Conservation (phyloP, 192 early-diverging fungal species). For the Backusella westeae region DNA sequence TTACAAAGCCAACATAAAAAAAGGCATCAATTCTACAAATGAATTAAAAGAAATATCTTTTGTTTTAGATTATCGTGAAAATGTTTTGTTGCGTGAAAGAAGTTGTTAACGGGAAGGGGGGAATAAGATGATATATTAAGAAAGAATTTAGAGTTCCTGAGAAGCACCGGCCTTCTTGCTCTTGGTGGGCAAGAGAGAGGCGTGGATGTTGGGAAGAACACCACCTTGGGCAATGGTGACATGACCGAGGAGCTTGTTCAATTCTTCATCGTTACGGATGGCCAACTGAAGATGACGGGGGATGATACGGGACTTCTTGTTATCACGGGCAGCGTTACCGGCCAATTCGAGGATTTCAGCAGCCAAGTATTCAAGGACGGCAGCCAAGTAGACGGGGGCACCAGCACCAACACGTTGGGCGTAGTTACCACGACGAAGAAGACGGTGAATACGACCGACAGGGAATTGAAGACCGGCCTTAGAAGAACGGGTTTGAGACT, state of each 20-base stretch:
- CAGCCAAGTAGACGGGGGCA: conserved; percentile 83
- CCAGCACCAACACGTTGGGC: conserved; percentile 76
- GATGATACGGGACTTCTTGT: conserved; percentile 90
- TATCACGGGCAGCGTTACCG: conserved; percentile 88
- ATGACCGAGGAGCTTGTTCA: conserved; percentile 88
- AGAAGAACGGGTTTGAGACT: conserved; percentile 70
- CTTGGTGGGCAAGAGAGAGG: conserved; percentile 66
- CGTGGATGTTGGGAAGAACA: conserved; percentile 50
- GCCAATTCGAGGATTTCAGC: conserved; percentile 92
- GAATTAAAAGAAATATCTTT: neutral
- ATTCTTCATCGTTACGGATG: conserved; percentile 90
- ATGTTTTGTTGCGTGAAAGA: conserved; percentile 2
- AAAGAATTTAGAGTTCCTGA: conserved; percentile 37
- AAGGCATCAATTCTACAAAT: conserved; percentile 13
- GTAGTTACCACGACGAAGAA: conserved; percentile 22
- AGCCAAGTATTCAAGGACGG: conserved; percentile 88
- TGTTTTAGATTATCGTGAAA: conserved; percentile 2
- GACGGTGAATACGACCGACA: conserved; percentile 57
- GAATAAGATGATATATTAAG: conserved; percentile 44
- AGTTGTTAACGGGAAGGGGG: neutral
- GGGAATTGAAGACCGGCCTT: conserved; percentile 91
- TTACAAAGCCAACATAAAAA: conserved; percentile 8
- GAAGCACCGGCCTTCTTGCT: conserved; percentile 37
- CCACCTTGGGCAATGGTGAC: conserved; percentile 92
- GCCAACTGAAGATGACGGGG: conserved; percentile 88